Conservation (phyloP, 2,329 filamentous ascomycete species). For the Pestalotiopsis sp. region DNA sequence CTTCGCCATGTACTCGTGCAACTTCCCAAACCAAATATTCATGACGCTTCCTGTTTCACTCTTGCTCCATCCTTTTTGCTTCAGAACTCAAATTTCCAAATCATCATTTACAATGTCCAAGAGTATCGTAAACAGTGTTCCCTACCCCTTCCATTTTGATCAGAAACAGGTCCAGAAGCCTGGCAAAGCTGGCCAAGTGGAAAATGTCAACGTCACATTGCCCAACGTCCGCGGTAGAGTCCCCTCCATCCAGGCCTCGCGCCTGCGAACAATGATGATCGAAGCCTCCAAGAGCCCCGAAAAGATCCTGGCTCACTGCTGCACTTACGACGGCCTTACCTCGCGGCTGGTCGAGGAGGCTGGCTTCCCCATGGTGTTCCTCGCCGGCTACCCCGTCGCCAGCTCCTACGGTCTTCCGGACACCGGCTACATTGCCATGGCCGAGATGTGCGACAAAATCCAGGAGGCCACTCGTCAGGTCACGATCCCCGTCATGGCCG, state of each 20-base stretch:
- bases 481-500: conserved; percentile 44
- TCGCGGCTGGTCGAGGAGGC: background rate
- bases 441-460: conserved; percentile 48
- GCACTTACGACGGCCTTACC: background rate
- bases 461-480: conserved; percentile 42
- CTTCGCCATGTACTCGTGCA: background rate
- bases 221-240: background rate
- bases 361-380: background rate
- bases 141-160: conserved; percentile 28
- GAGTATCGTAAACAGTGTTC: conserved; percentile 32
- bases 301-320: background rate
- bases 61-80: background rate
- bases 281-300: background rate
- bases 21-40: background rate
- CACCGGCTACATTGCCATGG: conserved; percentile 50
- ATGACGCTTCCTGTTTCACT: background rate
- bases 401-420: background rate
- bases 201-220: background rate
- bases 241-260: background rate
- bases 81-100: background rate
- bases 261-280: background rate
- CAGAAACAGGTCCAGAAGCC: background rate
- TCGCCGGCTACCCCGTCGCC: background rate
- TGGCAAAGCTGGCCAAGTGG: background rate
- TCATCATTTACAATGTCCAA: conserved; percentile 23